A percentile compares a stretch with the other conserved stretches of the same genome.
Conservation (phyloP, 306 rosid genomes). For the Lupinus albus region DNA sequence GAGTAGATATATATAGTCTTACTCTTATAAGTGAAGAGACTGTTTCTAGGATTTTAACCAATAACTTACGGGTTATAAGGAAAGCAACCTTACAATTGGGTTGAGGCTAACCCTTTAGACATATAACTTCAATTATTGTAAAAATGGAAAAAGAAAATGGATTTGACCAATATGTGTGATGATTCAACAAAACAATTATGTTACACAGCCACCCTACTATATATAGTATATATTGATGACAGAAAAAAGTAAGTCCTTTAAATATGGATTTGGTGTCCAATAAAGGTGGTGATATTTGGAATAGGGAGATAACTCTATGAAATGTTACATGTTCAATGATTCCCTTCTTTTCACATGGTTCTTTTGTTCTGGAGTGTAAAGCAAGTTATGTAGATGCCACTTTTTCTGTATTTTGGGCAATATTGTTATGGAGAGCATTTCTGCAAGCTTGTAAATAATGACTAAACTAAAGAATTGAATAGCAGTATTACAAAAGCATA, state of each 20-base stretch:
- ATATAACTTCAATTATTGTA: not conserved
- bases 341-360: slow-evolving; percentile 1
- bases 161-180: slow-evolving; percentile 4
- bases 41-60: too few relatives aligned
- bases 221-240: too few relatives aligned
- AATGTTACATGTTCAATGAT: slow-evolving; percentile 9
- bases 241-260: too few relatives aligned
- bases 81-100: too few relatives aligned
- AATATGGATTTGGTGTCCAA: slow-evolving; percentile 14
- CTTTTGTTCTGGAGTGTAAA: slow-evolving; percentile 13
- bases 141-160: not conserved
- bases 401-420: not conserved
- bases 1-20: too few relatives aligned
- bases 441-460: slow-evolving; percentile 10
- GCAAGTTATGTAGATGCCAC: slow-evolving; percentile 17
- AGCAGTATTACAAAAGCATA: not conserved
- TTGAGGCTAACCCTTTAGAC: too few relatives aligned
- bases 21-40: too few relatives aligned
- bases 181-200: not conserved
- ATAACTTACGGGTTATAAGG: too few relatives aligned
- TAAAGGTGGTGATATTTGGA: slow-evolving; percentile 19
- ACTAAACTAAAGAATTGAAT: slow-evolving; percentile 2
- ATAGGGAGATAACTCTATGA: not conserved
- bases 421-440: not conserved
- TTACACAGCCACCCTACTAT: too few relatives aligned